phyloP scores from a whole-genome alignment of 2,329 filamentous ascomycete genomes.

The Hypoxylon sp. region DNA sequence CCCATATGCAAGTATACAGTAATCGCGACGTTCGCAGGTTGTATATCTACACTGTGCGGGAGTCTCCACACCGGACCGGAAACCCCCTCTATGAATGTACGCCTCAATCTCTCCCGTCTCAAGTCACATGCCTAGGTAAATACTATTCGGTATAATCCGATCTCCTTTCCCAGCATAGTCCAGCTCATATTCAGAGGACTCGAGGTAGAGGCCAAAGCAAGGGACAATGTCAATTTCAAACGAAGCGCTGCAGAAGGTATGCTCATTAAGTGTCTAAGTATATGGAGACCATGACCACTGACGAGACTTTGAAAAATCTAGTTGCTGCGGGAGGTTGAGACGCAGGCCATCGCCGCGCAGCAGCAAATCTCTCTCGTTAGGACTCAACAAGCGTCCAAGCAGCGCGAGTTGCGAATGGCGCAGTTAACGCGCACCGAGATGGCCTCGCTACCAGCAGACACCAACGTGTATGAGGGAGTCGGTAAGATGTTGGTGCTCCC shows the following conservation, averaged over 20 bases:
- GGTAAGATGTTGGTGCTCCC: conserved; percentile 86
- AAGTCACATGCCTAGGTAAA: conserved; percentile 9
- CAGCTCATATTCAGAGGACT: background rate
- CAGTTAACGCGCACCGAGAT: conserved; percentile 90
- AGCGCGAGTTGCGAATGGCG: conserved; percentile 88
- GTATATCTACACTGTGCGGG: conserved; percentile 4
- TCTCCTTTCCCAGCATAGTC: background rate
- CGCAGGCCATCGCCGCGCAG: conserved; percentile 87
- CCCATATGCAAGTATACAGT: background rate
- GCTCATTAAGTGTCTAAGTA: conserved; percentile 11
- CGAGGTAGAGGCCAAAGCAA: conserved; percentile 21
- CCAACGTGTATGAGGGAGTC: conserved; percentile 92
- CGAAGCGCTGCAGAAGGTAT: conserved; percentile 92
- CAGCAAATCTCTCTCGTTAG: conserved; percentile 92
- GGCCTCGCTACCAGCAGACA: conserved; percentile 79
- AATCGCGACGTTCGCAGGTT: background rate
- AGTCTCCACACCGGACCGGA: conserved; percentile 23
- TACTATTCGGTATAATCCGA: conserved; percentile 3
- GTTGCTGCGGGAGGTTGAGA: conserved; percentile 95
- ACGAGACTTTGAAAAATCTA: conserved; percentile 57
- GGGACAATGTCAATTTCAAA: conserved; percentile 88
- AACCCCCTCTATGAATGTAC: background rate
- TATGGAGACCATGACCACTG: conserved; percentile 12
- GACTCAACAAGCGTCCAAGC: conserved; percentile 86
- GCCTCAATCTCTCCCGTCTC: conserved; percentile 15